Evolutionary conservation across 2,329 filamentous ascomycete genomes (phyloP), one percentile per base, ranked within the genome.

Genomic region (Cercospora sp.): DNA sequence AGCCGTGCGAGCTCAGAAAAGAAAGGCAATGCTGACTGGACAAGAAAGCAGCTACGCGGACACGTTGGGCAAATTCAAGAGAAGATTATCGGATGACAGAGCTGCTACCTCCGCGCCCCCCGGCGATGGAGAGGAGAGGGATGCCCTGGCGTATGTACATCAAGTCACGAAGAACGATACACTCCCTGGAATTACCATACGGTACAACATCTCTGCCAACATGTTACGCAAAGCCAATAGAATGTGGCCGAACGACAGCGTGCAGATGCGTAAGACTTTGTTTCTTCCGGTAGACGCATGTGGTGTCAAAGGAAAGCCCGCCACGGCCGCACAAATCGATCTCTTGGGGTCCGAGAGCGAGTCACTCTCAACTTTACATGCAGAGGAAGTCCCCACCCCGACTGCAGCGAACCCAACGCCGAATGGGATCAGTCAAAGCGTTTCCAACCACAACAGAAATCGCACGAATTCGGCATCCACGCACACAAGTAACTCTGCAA

Each of bases 191-290:
- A 89, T 99, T 61, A 91, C 95, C 63, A 89, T 99, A 72, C 91
- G 90, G 74, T 99, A 96, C 80, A 90, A 92, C 74, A 98, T 94
- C 78, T 88, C 91, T 70, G 89, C 93, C 65, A 90, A 94, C 59
- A 86, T 91, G 1, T 89, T 99, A 72, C 87, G 92, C 67, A 95
- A 92, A 77, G 89, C 93, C 45, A 99, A 99, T 78, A 89, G 95
- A 10, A 89, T 99, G 75, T 99, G 95, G 95, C 92, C 93, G 6
- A 92, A 93, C 71, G 95, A 98, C 77, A 93, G 89, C 70, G 90
- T 98, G 39, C 94, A 97, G 78, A 88, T 89, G 59, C 89, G 94
- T 67, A 92, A 92, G 75, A 90, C 88, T 71, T 85, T 99, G 16
- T 86, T 94, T 8, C 82, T 99, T 63, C 95, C 95, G 0, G 92